Evolutionary conservation across 148 eudicot species (phyloP), one percentile per base, ranked within the genome.

Genomic region (Fagopyrum homotropicum): DNA sequence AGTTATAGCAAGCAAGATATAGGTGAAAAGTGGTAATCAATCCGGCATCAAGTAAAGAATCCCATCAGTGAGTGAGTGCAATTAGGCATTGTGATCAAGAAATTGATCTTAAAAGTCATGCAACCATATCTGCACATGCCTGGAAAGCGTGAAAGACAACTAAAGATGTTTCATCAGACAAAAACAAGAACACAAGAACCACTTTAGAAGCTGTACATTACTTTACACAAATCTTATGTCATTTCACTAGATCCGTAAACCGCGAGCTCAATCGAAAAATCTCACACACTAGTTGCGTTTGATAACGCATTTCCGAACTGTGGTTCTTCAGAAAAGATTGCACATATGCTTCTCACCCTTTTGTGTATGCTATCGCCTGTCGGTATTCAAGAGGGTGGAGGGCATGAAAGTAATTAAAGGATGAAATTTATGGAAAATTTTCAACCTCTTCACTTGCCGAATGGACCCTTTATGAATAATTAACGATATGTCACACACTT

Each of bases 121-220:
- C 68, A 61, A 61, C 68, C 68, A 29, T 2, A 61, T 10, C 68
- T 61, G 29, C 9, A 29, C 68, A 61, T 61, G 12, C 68, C 68
- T 61, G 68, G 68, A 61, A 19, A 61, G 68, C 68, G 68, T 61
- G 43, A 61, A 61, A 61, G 68, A 61, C 68, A 61, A 61, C 68
- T 9, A 2, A 54, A 54, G 59, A 54, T 19, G 35, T 29, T 59
- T 59, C 66, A 59, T 59, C 66, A 22, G 66, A 30, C 66, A 61
- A 61, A 61, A 61, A 43, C 29, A 7, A 61, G 40, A 35, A 35
- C 40, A 35, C 40, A 35, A 35, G 40, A 35, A 35, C 1, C 40
- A 35, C 40, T 35, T 35, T 35, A 35, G 40, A 35, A 35, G 40
- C 40, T 35, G 40, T 35, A 35, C 40, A 30, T 30, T 30, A 30